phyloP scores from a whole-genome alignment of 2,329 filamentous ascomycete species.

The Knoxdaviesia proteae region DNA sequence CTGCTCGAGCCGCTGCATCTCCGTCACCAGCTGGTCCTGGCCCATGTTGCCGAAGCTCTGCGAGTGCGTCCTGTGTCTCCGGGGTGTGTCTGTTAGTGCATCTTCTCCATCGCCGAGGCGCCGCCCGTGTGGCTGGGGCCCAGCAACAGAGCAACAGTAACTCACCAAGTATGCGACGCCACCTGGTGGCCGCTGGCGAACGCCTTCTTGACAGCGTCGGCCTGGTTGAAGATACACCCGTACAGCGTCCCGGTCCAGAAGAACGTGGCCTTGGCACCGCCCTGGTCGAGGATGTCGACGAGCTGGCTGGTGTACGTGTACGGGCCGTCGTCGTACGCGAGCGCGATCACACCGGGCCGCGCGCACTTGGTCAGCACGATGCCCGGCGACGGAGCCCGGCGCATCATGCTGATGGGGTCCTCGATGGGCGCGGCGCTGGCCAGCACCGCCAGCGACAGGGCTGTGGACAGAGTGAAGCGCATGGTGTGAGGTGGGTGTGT shows the following conservation, averaged over 20 bases:
- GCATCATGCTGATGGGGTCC: slow-evolving; percentile 18
- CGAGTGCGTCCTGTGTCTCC: slow-evolving; percentile 19
- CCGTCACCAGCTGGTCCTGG: slow-evolving; percentile 17
- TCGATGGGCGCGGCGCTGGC: slow-evolving; percentile 12
- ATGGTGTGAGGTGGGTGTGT: neutral
- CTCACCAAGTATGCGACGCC: slow-evolving; percentile 29
- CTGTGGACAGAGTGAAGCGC: slow-evolving; percentile 4
- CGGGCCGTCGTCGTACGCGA: slow-evolving; percentile 34
- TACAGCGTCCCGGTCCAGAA: slow-evolving; percentile 30
- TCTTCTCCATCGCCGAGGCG: neutral
- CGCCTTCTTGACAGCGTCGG: slow-evolving; percentile 30
- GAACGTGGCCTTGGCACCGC: slow-evolving; percentile 29
- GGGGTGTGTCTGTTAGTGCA: slow-evolving; percentile 1
- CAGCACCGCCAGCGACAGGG: slow-evolving; percentile 10
- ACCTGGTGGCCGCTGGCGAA: slow-evolving; percentile 29
- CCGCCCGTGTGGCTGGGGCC: too few relatives aligned
- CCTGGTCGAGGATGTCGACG: slow-evolving; percentile 26
- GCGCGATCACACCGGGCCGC: slow-evolving; percentile 21
- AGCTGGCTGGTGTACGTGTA: slow-evolving; percentile 25
- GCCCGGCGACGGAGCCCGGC: slow-evolving; percentile 18
- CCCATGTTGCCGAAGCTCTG: slow-evolving; percentile 19
- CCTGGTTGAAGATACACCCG: slow-evolving; percentile 28
- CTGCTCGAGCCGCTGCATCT: slow-evolving; percentile 29
- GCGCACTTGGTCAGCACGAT: slow-evolving; percentile 23
- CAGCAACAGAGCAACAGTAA: neutral